Evolutionary conservation across 2,329 filamentous ascomycete species (phyloP).

Genomic region (Dothideomycetes sp.): DNA sequence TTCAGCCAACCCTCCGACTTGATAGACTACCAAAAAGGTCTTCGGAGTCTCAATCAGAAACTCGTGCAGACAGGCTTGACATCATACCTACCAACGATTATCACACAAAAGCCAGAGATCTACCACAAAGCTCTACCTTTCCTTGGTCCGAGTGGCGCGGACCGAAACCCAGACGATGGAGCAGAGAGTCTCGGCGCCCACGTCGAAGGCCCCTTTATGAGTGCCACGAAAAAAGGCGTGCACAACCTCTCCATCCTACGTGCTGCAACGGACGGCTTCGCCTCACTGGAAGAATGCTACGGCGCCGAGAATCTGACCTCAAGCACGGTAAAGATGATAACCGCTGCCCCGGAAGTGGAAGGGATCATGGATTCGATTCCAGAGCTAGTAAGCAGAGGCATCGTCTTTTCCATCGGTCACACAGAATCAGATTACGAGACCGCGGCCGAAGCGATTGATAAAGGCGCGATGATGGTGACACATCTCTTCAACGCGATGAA

Average conservation of each 20-base stretch:
- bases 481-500: slow-evolving; percentile 93
- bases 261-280: slow-evolving; percentile 47
- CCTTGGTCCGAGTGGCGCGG: slow-evolving; percentile 58
- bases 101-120: slow-evolving; percentile 67
- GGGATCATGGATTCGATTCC: slow-evolving; percentile 62
- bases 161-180: slow-evolving; percentile 53
- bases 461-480: slow-evolving; percentile 79
- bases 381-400: slow-evolving; percentile 51
- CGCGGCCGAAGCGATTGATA: slow-evolving; percentile 57
- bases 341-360: slow-evolving; percentile 67
- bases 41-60: slow-evolving; percentile 58
- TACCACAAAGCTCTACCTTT: slow-evolving; percentile 74
- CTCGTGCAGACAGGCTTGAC: slow-evolving; percentile 75
- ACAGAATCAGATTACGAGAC: slow-evolving; percentile 81
- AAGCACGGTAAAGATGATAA: slow-evolving; percentile 62
- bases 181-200: slow-evolving; percentile 84
- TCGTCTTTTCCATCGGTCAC: slow-evolving; percentile 74
- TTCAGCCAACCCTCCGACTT: slow-evolving; percentile 58
- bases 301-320: slow-evolving; percentile 55
- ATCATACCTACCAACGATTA: slow-evolving; percentile 76
- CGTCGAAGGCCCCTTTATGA: slow-evolving; percentile 83
- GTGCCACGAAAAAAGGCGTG: slow-evolving; percentile 71
- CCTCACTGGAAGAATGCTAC: slow-evolving; percentile 61
- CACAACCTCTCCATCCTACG: slow-evolving; percentile 66
- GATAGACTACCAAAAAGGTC: slow-evolving; percentile 61